Conservation (phyloP, 1,284 basidiomycete species). For the Apiotrichum brassicae region DNA sequence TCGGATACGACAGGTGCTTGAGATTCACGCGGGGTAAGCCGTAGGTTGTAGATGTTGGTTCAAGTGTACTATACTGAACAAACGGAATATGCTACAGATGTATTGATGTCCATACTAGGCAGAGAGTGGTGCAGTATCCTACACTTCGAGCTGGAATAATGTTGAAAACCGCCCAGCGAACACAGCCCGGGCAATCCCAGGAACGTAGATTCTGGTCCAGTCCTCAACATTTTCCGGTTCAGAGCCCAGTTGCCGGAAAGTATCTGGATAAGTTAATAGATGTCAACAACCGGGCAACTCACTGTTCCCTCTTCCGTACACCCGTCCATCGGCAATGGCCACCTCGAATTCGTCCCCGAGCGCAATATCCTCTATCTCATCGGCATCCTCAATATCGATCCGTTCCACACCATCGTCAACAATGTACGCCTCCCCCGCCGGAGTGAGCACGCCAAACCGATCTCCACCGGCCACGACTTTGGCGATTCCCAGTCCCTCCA, state of each 20-base stretch:
- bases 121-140: too few species aligned
- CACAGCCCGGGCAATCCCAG: too few species aligned
- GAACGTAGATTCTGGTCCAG: too few species aligned
- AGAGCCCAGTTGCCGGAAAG: too few species aligned
- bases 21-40: slow-evolving; percentile 22
- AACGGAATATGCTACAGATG: too few species aligned
- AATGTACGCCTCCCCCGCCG: not conserved
- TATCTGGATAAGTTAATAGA: slow-evolving; percentile 8
- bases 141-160: too few species aligned
- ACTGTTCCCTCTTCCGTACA: slow-evolving; percentile 34
- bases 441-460: not conserved
- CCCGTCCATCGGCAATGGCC: slow-evolving; percentile 17
- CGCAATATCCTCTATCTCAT: slow-evolving; percentile 11
- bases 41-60: not conserved
- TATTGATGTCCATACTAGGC: too few species aligned
- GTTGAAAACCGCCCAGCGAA: too few species aligned
- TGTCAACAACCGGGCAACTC: slow-evolving; percentile 8
- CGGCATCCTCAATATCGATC: slow-evolving; percentile 1
- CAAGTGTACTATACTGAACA: not conserved
- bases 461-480: slow-evolving; percentile 15
- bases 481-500: slow-evolving; percentile 28
- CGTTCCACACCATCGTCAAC: not conserved
- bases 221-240: too few species aligned
- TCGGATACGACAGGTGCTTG: slow-evolving; percentile 42
- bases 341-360: slow-evolving; percentile 29